These are phyloP conservation scores for Fusarium albidum DNA, from an alignment of 2,329 filamentous ascomycete genomes.

Conservation along the genomic window DNA sequence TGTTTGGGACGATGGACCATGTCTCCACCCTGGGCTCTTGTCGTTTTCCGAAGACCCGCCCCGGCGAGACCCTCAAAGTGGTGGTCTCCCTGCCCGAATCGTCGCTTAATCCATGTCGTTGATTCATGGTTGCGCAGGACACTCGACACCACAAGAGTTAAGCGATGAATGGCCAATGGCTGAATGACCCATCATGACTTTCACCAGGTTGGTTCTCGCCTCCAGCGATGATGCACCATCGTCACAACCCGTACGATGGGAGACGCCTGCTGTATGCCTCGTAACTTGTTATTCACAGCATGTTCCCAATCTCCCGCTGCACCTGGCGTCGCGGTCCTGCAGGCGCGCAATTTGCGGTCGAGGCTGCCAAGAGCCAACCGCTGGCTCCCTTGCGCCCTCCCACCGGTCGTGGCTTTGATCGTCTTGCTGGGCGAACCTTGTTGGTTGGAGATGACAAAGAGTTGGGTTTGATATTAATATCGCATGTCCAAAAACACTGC, in stretches of 20 bases:
- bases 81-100: constrained; percentile 26
- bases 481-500: constrained; percentile 4
- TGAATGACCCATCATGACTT: constrained; percentile 10
- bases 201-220: constrained; percentile 11
- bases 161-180: constrained; percentile 21
- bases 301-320: constrained; percentile 23
- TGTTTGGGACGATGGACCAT: constrained; percentile 31
- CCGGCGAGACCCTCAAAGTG: constrained; percentile 27
- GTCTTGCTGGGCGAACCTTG: constrained; percentile 18
- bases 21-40: constrained; percentile 22
- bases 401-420: constrained; percentile 27
- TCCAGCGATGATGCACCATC: constrained; percentile 1
- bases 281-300: constrained; percentile 14
- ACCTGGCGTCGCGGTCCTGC: constrained; percentile 25
- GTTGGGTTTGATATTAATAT: constrained; percentile 6
- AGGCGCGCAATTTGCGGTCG: constrained; percentile 35
- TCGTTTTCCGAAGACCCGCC: constrained; percentile 39
- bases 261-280: constrained; percentile 11
- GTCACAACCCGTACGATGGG: constrained; percentile 4
- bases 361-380: constrained; percentile 24
- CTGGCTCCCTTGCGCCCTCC: constrained; percentile 21
- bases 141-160: constrained; percentile 13
- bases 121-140: constrained; percentile 33
- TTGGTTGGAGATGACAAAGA: constrained; percentile 7
- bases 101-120: constrained; percentile 40